Percentiles rank a stretch among this genome's conserved stretches.
Conservation (phyloP, 1,139 yeast species). For the Scheffersomyces titani region DNA sequence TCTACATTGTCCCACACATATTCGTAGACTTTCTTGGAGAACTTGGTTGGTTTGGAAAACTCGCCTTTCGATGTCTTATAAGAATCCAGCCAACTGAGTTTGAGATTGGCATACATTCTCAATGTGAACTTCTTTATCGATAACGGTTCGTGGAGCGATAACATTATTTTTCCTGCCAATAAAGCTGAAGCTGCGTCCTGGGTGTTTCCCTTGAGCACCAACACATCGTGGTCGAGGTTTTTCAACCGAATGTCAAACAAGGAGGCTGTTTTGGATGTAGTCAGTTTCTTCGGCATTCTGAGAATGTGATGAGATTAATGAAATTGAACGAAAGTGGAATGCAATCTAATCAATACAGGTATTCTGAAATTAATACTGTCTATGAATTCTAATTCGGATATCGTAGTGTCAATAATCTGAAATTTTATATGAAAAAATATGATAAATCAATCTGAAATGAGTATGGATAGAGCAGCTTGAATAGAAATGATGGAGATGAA, state of each 20-base stretch:
- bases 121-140: slow-evolving; percentile 63
- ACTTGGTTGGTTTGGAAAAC: slow-evolving; percentile 53
- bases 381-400: neutral
- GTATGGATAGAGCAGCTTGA: neutral
- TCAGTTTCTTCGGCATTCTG: slow-evolving; percentile 13
- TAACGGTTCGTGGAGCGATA: slow-evolving; percentile 77
- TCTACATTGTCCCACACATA: slow-evolving; percentile 75
- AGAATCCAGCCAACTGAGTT: slow-evolving; percentile 58
- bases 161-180: slow-evolving; percentile 73
- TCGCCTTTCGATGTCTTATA: slow-evolving; percentile 47
- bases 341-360: neutral
- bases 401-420: neutral
- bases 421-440: too few species aligned
- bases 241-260: slow-evolving; percentile 64
- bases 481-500: neutral
- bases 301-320: neutral
- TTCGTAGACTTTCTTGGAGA: slow-evolving; percentile 69
- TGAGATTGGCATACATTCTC: slow-evolving; percentile 63
- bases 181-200: slow-evolving; percentile 78
- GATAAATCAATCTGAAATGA: neutral
- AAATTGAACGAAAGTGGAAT: neutral
- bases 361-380: neutral
- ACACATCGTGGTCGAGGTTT: slow-evolving; percentile 74
- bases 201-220: slow-evolving; percentile 76
- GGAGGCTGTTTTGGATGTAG: slow-evolving; percentile 30